Evolutionary conservation across 2,329 filamentous ascomycete species (phyloP).

Genomic region (Fusarium sterilihyphosum): DNA sequence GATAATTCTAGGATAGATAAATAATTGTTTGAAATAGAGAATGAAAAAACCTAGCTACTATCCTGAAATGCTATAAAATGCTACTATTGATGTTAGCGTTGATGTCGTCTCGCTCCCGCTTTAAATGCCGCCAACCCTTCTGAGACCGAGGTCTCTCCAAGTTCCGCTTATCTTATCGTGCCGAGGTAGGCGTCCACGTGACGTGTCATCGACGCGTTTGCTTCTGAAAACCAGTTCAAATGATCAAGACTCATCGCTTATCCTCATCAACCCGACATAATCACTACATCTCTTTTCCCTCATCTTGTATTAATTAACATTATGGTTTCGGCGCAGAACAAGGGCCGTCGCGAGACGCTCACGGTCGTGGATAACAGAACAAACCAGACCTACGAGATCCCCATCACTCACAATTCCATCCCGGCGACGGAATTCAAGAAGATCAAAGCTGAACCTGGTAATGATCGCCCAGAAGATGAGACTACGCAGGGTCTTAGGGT

Average conservation of each 20-base stretch:
- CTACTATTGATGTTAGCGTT: accelerated
- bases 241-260: background rate
- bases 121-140: background rate
- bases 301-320: background rate
- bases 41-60: no score
- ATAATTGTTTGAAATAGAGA: no score
- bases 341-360: constrained; percentile 44
- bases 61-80: accelerated
- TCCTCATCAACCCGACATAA: background rate
- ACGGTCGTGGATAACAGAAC: constrained; percentile 62
- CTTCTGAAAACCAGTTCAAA: constrained; percentile 10
- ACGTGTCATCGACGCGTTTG: background rate
- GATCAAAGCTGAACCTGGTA: constrained; percentile 52
- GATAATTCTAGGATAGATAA: no score
- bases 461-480: constrained; percentile 56
- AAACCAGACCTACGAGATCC: constrained; percentile 58
- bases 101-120: background rate
- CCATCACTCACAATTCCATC: constrained; percentile 61
- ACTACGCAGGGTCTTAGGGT: constrained; percentile 60
- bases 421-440: constrained; percentile 62
- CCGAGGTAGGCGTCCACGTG: constrained; percentile 13
- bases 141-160: background rate
- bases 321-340: constrained; percentile 12
- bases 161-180: background rate
- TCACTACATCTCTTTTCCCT: background rate